Base-by-base conservation (phyloP, 495 filamentous ascomycete genomes). In the Xylaria acuta region DNA sequence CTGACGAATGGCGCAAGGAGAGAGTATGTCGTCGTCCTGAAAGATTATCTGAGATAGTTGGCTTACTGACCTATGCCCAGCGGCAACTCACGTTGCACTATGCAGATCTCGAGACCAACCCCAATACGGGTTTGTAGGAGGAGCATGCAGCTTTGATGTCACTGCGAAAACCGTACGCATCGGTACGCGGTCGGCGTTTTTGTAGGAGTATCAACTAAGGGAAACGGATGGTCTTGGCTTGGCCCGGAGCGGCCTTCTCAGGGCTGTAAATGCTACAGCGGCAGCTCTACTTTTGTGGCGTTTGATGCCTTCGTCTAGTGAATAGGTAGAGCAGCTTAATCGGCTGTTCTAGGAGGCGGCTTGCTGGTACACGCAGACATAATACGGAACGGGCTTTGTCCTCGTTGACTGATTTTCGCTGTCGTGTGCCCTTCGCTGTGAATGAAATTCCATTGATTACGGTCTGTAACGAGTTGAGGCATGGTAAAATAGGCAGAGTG, bases 41-140 rank as follows among this genome's bases (percentile, higher is more conserved):
- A 65, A 32, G 1, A 43, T 45, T 49, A 65, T 69, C 51, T 73
- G 30, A 78, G 53, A 45, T 66, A 11, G 3, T 34, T n/a, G 60
- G 34, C 36, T 40, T 49, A 65, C 63, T 65, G 63, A 65, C 63
- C 12, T 2, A 40, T 66, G 34, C 3, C 34, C 68, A 95, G 93
- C 86, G 92, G 56, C 92, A 94, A 74, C 90, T 95, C 73, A 90
- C 92, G 27, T 86, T 97, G 25, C 86, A 93, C 73, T 96, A 95
- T 73, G 90, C 91, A 70, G 90, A 94, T 77, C 82, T 97, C 72
- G 93, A 96, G 75, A 82, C 66, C 14, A 77, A 71, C 43, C 32
- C 75, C 25, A 63, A 51, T 60, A 72, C 70, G 43, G 63, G 70
- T 12, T 30, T 72, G 40, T 72, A 64, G 40, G 22, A 41, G 62